Evolutionary conservation across 2,329 filamentous ascomycete genomes (phyloP).

Genomic region (Diaporthe vexans): DNA sequence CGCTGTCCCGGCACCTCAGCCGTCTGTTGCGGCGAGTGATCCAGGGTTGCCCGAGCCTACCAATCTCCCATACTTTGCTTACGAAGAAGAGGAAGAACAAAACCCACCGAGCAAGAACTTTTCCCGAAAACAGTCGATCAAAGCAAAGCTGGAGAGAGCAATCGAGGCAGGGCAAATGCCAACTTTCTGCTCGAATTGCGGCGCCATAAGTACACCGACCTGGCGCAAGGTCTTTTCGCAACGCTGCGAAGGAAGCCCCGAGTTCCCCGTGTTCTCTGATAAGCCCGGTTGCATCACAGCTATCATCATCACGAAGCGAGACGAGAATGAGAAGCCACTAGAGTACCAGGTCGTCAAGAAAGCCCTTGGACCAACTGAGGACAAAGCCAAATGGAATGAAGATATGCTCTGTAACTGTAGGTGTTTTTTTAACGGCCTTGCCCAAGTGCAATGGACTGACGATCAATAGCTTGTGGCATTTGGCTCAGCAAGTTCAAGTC

Average conservation of each 20-base stretch:
- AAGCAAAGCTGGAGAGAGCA: conserved; percentile 70
- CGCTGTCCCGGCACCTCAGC: conserved; percentile 43
- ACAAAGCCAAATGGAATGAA: conserved; percentile 77
- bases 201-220: conserved; percentile 94
- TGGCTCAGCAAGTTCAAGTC: conserved; percentile 92
- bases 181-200: conserved; percentile 91
- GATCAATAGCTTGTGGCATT: conserved; percentile 80
- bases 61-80: conserved; percentile 49
- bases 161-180: conserved; percentile 88
- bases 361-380: conserved; percentile 70
- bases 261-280: conserved; percentile 78
- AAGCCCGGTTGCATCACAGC: conserved; percentile 81
- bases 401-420: conserved; percentile 89
- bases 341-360: conserved; percentile 86
- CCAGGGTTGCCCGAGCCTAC: conserved; percentile 52
- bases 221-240: conserved; percentile 96
- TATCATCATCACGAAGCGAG: conserved; percentile 76
- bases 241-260: conserved; percentile 77
- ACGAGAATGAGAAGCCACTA: conserved; percentile 72
- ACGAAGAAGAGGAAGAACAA: conserved; percentile 55
- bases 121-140: conserved; percentile 73
- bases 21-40: conserved; percentile 63
- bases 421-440: conserved; percentile 51
- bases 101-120: conserved; percentile 73
- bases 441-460: conserved; percentile 47